Evolutionary conservation across 2,329 filamentous ascomycete genomes (phyloP).

Genomic region (Neofusicoccum parvum): DNA sequence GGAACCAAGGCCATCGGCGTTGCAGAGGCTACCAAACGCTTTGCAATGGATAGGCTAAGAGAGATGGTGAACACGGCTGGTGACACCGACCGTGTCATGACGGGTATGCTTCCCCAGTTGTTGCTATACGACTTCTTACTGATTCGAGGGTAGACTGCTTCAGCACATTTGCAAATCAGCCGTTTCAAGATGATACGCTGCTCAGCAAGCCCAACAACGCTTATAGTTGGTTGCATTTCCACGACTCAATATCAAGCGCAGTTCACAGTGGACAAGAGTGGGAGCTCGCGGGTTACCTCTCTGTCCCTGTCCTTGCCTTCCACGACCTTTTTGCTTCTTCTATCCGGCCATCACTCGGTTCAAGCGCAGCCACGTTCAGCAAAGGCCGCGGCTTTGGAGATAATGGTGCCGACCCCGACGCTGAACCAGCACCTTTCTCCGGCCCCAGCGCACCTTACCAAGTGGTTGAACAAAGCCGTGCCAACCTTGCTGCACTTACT

Average conservation of each 20-base stretch:
- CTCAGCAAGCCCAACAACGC: slow-evolving; percentile 84
- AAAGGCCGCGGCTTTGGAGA: neutral
- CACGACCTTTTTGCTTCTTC: slow-evolving; percentile 84
- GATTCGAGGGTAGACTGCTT: slow-evolving; percentile 65
- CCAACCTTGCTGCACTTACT: slow-evolving; percentile 73
- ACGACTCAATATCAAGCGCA: slow-evolving; percentile 77
- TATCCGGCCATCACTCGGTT: slow-evolving; percentile 48
- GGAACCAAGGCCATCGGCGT: slow-evolving; percentile 60
- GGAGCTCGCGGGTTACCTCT: slow-evolving; percentile 86
- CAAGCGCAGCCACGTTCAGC: slow-evolving; percentile 39
- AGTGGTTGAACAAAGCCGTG: slow-evolving; percentile 78
- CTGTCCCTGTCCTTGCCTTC: slow-evolving; percentile 83
- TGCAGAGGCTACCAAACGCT: slow-evolving; percentile 70
- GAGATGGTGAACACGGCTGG: slow-evolving; percentile 80
- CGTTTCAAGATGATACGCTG: slow-evolving; percentile 90
- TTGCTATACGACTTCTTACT: neutral
- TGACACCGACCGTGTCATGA: slow-evolving; percentile 76
- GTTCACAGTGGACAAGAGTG: slow-evolving; percentile 87
- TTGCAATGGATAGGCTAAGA: slow-evolving; percentile 69
- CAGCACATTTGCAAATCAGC: slow-evolving; percentile 78
- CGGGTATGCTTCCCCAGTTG: slow-evolving; percentile 40
- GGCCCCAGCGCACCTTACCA: slow-evolving; percentile 80
- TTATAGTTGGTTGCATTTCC: slow-evolving; percentile 95
- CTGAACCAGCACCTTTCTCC: slow-evolving; percentile 64
- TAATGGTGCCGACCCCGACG: slow-evolving; percentile 40